phyloP scores from a whole-genome alignment of 179 eudicot genomes.

The Spergularia azorica region DNA sequence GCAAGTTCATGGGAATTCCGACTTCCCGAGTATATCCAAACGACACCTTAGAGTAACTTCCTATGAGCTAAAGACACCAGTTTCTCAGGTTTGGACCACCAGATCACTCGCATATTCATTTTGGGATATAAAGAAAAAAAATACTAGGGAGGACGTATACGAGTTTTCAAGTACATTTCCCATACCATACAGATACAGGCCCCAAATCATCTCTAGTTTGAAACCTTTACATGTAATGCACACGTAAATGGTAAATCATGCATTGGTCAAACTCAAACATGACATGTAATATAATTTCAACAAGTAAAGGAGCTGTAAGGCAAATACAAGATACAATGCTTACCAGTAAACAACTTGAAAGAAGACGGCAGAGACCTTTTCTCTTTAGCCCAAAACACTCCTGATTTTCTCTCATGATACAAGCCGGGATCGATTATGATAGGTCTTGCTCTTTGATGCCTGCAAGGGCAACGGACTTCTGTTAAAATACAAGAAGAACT shows the following conservation, averaged over 20 bases:
- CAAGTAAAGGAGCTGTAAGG: neutral
- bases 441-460: constrained; percentile 87
- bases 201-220: neutral
- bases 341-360: constrained; percentile 84
- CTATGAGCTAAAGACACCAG: too few relatives aligned
- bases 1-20: too few relatives aligned
- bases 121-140: neutral
- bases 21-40: too few relatives aligned
- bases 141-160: neutral
- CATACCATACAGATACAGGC: neutral
- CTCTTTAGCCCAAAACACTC: constrained; percentile 90
- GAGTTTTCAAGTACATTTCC: neutral
- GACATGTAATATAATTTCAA: neutral
- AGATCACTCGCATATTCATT: neutral
- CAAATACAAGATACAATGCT: neutral
- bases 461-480: constrained; percentile 28
- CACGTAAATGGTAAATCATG: neutral
- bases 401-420: constrained; percentile 79
- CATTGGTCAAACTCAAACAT: neutral
- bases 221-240: neutral
- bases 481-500: neutral
- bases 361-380: constrained; percentile 83
- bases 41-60: too few relatives aligned
- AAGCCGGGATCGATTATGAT: constrained; percentile 91
- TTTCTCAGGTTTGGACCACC: neutral